Conservation (phyloP, 148 eudicot genomes). For the Chenopodium berlandieri region DNA sequence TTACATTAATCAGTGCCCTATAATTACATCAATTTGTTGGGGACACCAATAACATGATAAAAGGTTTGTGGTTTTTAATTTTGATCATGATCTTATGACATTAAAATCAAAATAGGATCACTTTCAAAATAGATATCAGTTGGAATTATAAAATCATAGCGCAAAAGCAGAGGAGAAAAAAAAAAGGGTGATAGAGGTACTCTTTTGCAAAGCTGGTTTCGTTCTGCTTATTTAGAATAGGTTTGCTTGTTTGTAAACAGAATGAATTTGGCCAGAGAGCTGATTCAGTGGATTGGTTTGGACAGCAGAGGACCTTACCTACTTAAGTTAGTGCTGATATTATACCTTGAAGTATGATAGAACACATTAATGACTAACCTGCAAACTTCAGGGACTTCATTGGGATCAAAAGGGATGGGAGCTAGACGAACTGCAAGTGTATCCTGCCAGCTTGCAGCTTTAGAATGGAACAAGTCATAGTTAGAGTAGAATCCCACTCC, state of each 20-base stretch:
- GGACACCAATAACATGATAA: no score
- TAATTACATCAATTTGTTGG: no score
- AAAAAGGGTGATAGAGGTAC: no score
- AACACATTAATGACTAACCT: constrained; percentile 17
- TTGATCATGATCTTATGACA: no score
- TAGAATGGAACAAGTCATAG: constrained; percentile 43
- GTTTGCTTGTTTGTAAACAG: not conserved
- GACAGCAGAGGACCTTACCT: not conserved
- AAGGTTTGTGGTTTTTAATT: no score
- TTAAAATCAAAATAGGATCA: no score
- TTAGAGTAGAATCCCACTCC: constrained; percentile 46
- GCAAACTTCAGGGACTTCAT: constrained; percentile 35
- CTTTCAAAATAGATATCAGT: no score
- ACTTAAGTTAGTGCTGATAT: not conserved
- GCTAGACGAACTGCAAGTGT: constrained; percentile 42
- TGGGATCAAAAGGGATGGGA: constrained; percentile 32
- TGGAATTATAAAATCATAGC: no score
- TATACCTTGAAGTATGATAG: not conserved
- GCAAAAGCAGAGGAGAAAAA: no score
- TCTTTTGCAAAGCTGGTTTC: no score
- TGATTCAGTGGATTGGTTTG: not conserved
- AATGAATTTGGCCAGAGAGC: not conserved
- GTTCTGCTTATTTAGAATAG: not conserved
- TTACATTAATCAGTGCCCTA: no score
- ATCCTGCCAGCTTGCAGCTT: constrained; percentile 82